Conservation (phyloP, 495 filamentous ascomycete genomes). For the Bacidia rubella region DNA sequence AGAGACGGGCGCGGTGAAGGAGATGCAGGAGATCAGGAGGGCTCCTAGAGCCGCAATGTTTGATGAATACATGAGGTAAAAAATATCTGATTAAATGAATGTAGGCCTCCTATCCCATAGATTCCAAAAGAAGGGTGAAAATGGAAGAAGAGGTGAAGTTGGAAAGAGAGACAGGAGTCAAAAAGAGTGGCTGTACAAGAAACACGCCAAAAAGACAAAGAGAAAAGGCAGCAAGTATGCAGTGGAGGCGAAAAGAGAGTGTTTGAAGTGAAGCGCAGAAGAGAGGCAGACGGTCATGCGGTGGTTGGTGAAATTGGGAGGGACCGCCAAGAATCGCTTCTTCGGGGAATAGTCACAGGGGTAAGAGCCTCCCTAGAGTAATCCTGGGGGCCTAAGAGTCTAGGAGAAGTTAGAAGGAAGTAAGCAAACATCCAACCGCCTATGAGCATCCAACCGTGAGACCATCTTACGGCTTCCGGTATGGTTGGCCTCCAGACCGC, state of each 20-base stretch:
- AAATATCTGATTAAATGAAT: too few species aligned
- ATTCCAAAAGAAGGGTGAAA: too few species aligned
- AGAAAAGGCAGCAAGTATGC: neutral
- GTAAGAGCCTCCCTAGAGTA: too few species aligned
- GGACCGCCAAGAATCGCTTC: neutral
- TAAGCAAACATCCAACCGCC: too few species aligned
- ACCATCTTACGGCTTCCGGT: too few species aligned
- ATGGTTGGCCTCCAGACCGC: neutral
- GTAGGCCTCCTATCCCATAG: too few species aligned
- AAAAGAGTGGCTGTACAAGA: slow-evolving; percentile 2
- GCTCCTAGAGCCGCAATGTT: neutral
- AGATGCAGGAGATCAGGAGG: neutral
- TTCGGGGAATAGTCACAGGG: neutral
- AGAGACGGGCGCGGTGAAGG: neutral
- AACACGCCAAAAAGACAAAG: neutral
- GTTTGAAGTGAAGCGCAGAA: neutral
- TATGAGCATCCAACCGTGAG: too few species aligned
- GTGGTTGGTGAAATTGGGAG: neutral
- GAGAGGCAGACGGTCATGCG: neutral
- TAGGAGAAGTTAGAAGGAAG: too few species aligned
- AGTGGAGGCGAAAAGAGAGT: neutral
- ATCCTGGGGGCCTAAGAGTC: too few species aligned
- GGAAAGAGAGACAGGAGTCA: neutral
- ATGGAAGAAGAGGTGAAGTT: too few species aligned
- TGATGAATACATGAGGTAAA: neutral